These are phyloP conservation scores for Phaeotremella fagi DNA, from an alignment of 768 basidiomycete genomes.

Conservation along the genomic window DNA sequence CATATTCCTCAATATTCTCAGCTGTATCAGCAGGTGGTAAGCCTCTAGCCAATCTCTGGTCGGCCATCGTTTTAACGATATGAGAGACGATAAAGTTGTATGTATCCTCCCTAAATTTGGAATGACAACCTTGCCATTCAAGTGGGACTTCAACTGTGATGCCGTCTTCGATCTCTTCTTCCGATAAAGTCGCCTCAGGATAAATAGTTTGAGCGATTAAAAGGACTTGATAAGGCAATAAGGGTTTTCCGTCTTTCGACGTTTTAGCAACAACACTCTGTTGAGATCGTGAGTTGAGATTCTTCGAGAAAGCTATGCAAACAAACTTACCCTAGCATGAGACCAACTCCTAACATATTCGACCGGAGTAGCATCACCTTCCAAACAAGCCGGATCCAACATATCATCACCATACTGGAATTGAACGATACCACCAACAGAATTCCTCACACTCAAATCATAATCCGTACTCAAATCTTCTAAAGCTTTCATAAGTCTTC, in stretches of 20 bases:
- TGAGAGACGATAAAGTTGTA: slow-evolving; percentile 64
- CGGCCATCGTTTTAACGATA: slow-evolving; percentile 64
- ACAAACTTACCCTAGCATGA: slow-evolving; percentile 69
- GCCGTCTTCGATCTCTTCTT: background rate
- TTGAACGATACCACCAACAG: slow-evolving; percentile 89
- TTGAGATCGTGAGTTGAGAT: background rate
- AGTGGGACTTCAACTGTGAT: slow-evolving; percentile 56
- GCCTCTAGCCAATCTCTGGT: slow-evolving; percentile 64
- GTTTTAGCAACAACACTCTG: slow-evolving; percentile 68
- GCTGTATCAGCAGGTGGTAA: slow-evolving; percentile 70
- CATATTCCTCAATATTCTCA: slow-evolving; percentile 66
- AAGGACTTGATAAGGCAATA: slow-evolving; percentile 82
- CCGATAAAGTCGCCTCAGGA: slow-evolving; percentile 19
- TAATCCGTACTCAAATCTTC: slow-evolving; percentile 96
- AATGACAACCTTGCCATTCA: slow-evolving; percentile 43
- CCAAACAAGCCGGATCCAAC: slow-evolving; percentile 90
- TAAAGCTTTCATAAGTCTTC: slow-evolving; percentile 96
- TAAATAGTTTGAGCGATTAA: slow-evolving; percentile 55
- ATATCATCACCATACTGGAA: slow-evolving; percentile 97
- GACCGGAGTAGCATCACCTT: slow-evolving; percentile 90
- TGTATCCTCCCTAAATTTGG: slow-evolving; percentile 43
- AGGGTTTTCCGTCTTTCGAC: slow-evolving; percentile 58
- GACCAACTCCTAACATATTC: slow-evolving; percentile 82
- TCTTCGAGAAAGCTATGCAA: background rate
- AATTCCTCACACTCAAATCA: slow-evolving; percentile 91